Evolutionary conservation across 2,329 filamentous ascomycete genomes (phyloP).

Genomic region (Myriosclerotinia duriaeana): DNA sequence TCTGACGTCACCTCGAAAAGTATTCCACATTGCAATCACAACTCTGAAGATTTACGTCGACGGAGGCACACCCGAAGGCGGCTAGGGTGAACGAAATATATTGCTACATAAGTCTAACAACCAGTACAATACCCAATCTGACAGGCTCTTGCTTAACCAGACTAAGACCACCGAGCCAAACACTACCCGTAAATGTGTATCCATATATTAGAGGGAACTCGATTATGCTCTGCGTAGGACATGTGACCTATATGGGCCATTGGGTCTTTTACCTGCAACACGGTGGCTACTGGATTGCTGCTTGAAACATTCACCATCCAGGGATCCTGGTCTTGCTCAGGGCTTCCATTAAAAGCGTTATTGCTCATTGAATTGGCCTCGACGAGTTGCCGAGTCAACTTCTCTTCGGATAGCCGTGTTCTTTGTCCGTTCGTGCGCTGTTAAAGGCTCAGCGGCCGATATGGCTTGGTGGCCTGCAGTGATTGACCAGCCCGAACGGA

Average conservation of each 20-base stretch:
- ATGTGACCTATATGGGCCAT: too few relatives aligned
- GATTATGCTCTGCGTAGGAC: too few relatives aligned
- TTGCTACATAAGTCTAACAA: neutral
- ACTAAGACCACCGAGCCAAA: neutral
- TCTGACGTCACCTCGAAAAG: neutral
- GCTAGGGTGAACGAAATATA: neutral
- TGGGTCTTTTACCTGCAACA: too few relatives aligned
- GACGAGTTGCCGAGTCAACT: too few relatives aligned
- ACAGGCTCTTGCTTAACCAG: neutral
- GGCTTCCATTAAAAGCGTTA: too few relatives aligned
- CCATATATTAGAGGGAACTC: too few relatives aligned
- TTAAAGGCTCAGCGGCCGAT: too few relatives aligned
- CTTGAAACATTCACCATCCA: too few relatives aligned
- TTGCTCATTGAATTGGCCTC: too few relatives aligned
- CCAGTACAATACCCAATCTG: neutral
- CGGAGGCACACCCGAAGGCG: neutral
- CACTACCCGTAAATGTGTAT: too few relatives aligned
- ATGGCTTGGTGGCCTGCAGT: neutral
- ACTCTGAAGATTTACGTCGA: neutral
- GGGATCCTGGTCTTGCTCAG: too few relatives aligned
- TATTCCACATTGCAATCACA: neutral
- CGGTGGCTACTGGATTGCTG: too few relatives aligned
- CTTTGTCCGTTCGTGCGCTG: neutral
- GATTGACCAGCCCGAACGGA: neutral
- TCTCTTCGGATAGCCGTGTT: neutral